Evolutionary conservation across 768 basidiomycete species (phyloP).

Genomic region (Suillus discolor): DNA sequence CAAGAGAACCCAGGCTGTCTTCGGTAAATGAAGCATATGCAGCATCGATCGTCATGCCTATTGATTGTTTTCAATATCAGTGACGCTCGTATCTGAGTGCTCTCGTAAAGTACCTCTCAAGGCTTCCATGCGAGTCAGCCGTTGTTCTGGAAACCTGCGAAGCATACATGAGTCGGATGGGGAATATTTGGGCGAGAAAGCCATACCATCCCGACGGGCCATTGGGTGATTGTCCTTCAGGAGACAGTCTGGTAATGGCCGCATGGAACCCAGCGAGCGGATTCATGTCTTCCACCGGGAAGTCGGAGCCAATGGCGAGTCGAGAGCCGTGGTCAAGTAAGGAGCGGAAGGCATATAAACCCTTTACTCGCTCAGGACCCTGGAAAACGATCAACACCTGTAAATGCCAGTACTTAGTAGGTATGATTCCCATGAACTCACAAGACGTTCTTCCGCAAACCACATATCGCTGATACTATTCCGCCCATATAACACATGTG

Average conservation of each 20-base stretch:
- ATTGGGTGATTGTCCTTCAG: constrained; percentile 75
- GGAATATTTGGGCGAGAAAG: neutral
- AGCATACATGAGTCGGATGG: neutral
- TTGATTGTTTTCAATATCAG: constrained; percentile 2
- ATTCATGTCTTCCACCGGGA: constrained; percentile 86
- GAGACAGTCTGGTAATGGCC: constrained; percentile 76
- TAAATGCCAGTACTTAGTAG: neutral
- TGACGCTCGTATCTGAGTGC: neutral
- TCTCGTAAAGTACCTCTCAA: constrained; percentile 54
- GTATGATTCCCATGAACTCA: constrained; percentile 33
- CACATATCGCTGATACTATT: constrained; percentile 83
- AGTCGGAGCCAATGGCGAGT: constrained; percentile 85
- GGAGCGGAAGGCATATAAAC: constrained; percentile 85
- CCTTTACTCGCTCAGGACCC: constrained; percentile 85
- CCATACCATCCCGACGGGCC: constrained; percentile 81
- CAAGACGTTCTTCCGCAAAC: constrained; percentile 83
- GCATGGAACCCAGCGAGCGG: constrained; percentile 87
- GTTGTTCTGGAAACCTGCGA: constrained; percentile 80
- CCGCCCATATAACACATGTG: constrained; percentile 1
- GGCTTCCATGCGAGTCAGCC: constrained; percentile 74
- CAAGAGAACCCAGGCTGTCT: constrained; percentile 70
- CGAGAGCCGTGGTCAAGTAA: constrained; percentile 63
- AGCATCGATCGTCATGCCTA: constrained; percentile 86
- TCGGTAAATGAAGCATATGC: constrained; percentile 89
- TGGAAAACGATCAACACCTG: constrained; percentile 22